phyloP scores from a whole-genome alignment of 2,329 filamentous ascomycete species.

The Cadophora sp. region DNA sequence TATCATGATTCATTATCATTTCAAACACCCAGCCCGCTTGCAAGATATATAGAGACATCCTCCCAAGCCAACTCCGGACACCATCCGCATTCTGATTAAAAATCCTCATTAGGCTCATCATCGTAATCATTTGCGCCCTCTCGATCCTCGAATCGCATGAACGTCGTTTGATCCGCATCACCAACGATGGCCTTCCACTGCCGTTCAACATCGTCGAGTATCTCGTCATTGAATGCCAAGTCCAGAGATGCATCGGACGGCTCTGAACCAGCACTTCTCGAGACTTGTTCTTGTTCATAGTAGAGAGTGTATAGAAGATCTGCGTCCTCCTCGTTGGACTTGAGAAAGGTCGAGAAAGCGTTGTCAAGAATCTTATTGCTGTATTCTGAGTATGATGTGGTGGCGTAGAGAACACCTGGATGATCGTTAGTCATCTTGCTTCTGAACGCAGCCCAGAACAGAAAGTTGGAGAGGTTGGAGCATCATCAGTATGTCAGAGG shows the following conservation, averaged over 20 bases:
- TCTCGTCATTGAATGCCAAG: slow-evolving; percentile 75
- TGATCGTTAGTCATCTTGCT: slow-evolving; percentile 33
- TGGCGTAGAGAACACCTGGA: slow-evolving; percentile 46
- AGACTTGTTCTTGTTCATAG: slow-evolving; percentile 58
- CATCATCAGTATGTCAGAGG: slow-evolving; percentile 89
- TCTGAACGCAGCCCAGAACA: slow-evolving; percentile 17
- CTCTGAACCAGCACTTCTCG: slow-evolving; percentile 34
- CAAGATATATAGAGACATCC: background rate
- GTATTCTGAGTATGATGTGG: slow-evolving; percentile 31
- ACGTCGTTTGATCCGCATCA: slow-evolving; percentile 49
- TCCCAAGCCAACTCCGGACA: slow-evolving; percentile 13
- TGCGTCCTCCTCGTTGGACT: slow-evolving; percentile 41
- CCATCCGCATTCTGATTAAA: slow-evolving; percentile 9
- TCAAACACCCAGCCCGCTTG: background rate
- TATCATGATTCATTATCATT: slow-evolving; percentile 6
- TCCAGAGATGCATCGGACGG: slow-evolving; percentile 60
- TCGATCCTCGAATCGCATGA: slow-evolving; percentile 81
- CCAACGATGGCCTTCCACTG: slow-evolving; percentile 69
- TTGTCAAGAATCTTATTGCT: slow-evolving; percentile 38
- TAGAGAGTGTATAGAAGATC: slow-evolving; percentile 57
- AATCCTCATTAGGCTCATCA: slow-evolving; percentile 53
- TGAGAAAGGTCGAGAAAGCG: slow-evolving; percentile 53
- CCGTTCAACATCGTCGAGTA: slow-evolving; percentile 69
- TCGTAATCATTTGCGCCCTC: slow-evolving; percentile 67
- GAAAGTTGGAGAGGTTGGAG: slow-evolving; percentile 30